A percentile compares a stretch with the other conserved stretches of the same genome.
Evolutionary conservation across 2,329 filamentous ascomycete species (phyloP).

Genomic region (Neonectria magnoliae): DNA sequence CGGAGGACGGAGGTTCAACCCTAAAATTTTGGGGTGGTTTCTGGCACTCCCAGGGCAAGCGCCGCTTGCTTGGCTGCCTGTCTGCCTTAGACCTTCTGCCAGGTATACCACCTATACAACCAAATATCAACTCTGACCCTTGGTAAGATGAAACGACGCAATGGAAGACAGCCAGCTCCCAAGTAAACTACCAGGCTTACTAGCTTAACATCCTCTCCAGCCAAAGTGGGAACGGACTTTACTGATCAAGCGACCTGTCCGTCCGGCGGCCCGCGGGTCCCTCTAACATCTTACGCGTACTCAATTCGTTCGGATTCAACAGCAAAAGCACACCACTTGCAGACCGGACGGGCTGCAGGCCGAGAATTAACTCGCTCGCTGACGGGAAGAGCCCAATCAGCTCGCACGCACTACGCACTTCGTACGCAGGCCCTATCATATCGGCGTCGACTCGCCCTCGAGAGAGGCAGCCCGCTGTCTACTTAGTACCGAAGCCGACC

Average conservation of each 20-base stretch:
- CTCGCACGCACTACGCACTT: background rate
- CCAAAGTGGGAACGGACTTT: conserved; percentile 25
- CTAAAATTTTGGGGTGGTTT: background rate
- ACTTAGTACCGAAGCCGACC: background rate
- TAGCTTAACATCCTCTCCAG: conserved; percentile 8
- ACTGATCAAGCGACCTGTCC: conserved; percentile 16
- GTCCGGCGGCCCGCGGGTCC: conserved; percentile 4
- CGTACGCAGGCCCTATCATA: background rate
- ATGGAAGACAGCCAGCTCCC: conserved; percentile 7
- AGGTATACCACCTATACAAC: background rate
- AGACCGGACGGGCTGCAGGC: background rate
- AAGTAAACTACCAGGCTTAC: conserved; percentile 10
- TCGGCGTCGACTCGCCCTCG: background rate
- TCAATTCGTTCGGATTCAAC: conserved; percentile 8
- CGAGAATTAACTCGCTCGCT: background rate
- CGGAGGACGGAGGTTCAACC: conserved; percentile 16
- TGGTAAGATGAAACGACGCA: background rate
- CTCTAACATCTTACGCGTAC: conserved; percentile 6
- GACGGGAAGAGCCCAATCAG: conserved; percentile 7
- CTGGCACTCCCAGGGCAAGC: background rate
- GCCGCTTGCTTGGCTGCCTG: background rate
- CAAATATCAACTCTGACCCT: background rate
- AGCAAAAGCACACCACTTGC: background rate
- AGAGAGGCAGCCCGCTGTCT: background rate
- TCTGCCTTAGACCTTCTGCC: background rate